These are phyloP conservation scores for Daphne laureola DNA, from an alignment of 441 rosid genomes.

Conservation along the genomic window DNA sequence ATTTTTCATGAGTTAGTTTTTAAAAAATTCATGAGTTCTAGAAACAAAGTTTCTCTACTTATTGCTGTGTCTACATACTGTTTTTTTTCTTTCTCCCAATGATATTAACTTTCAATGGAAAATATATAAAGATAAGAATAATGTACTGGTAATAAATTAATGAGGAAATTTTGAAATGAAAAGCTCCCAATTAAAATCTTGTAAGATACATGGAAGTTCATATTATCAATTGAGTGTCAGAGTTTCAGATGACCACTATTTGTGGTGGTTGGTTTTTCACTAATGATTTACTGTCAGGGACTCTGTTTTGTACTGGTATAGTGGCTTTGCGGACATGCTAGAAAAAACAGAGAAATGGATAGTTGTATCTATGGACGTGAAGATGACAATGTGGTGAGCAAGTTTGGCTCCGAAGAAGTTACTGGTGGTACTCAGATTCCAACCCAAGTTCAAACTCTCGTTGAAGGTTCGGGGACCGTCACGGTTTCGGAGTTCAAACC, in stretches of 20 bases:
- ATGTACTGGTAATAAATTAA: too few relatives aligned
- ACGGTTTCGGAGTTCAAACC: constrained; percentile 59
- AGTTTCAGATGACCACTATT: constrained; percentile 23
- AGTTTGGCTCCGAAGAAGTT: constrained; percentile 55
- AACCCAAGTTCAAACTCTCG: constrained; percentile 58
- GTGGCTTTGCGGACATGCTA: constrained; percentile 64
- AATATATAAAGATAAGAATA: too few relatives aligned
- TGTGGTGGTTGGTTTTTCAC: constrained; percentile 56
- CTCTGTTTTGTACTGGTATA: constrained; percentile 68
- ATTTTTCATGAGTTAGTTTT: too few relatives aligned
- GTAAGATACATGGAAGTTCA: background rate
- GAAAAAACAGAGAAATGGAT: constrained; percentile 39
- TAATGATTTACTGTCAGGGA: constrained; percentile 69
- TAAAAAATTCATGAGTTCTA: background rate
- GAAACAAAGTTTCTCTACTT: background rate
- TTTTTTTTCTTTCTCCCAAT: constrained; percentile 2
- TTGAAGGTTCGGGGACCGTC: constrained; percentile 65
- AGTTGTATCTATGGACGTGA: constrained; percentile 19
- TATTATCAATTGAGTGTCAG: constrained; percentile 15
- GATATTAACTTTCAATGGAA: background rate
- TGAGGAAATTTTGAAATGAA: too few relatives aligned
- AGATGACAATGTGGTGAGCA: constrained; percentile 35
- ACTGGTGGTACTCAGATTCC: constrained; percentile 48
- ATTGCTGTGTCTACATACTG: background rate
- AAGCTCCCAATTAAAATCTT: too few relatives aligned